A percentile compares a stretch with the other conserved stretches of the same genome.
phyloP scores from a whole-genome alignment of 257 asterid species.

The Asclepias syriaca region DNA sequence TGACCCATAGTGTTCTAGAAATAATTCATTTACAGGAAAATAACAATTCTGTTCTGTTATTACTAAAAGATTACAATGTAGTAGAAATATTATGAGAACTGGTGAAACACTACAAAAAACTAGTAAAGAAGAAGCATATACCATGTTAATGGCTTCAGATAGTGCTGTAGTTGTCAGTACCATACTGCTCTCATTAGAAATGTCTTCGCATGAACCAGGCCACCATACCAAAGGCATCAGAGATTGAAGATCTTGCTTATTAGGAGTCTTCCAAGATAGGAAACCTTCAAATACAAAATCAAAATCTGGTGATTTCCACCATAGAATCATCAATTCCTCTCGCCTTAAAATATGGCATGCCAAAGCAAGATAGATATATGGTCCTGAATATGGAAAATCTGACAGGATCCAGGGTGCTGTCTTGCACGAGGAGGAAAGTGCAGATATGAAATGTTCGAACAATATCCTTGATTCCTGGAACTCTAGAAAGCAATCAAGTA shows the following conservation, averaged over 20 bases:
- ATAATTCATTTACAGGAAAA: neutral
- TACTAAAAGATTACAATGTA: neutral
- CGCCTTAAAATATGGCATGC: slow-evolving; percentile 79
- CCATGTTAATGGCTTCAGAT: slow-evolving; percentile 80
- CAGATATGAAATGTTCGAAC: slow-evolving; percentile 55
- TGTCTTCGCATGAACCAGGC: slow-evolving; percentile 87
- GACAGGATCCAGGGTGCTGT: slow-evolving; percentile 63
- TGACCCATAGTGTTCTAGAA: neutral
- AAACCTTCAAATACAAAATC: slow-evolving; percentile 80
- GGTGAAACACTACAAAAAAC: neutral
- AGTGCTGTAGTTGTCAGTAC: slow-evolving; percentile 77
- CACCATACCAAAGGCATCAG: slow-evolving; percentile 94
- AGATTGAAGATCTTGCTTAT: slow-evolving; percentile 81
- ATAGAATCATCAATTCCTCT: slow-evolving; percentile 71
- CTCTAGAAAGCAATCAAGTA: slow-evolving; percentile 69
- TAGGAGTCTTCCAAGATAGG: slow-evolving; percentile 74
- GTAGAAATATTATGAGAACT: neutral
- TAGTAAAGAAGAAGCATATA: slow-evolving; percentile 22
- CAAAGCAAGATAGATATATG: slow-evolving; percentile 79
- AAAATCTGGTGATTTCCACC: slow-evolving; percentile 84
- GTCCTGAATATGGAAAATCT: slow-evolving; percentile 88
- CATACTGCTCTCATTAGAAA: slow-evolving; percentile 77
- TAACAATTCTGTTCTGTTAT: neutral
- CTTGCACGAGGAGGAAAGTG: slow-evolving; percentile 79
- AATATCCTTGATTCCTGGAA: slow-evolving; percentile 54